Conservation (phyloP, 257 asterid species). For the Capsicum pubescens region DNA sequence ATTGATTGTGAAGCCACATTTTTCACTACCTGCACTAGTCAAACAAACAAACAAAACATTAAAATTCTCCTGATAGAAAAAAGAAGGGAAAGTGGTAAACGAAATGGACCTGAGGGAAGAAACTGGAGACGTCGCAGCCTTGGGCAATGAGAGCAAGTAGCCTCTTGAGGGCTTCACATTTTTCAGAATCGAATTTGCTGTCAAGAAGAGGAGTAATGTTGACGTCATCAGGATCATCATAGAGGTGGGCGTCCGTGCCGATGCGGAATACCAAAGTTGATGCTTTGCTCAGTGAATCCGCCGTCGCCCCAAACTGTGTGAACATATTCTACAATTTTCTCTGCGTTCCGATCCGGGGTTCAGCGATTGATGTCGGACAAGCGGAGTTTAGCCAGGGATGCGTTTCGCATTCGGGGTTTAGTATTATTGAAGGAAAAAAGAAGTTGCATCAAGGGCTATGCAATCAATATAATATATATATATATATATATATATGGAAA, state of each 20-base stretch:
- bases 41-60: not conserved
- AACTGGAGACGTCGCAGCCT: slow-evolving; percentile 81
- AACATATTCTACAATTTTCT: slow-evolving; percentile 46
- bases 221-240: slow-evolving; percentile 97
- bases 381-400: not conserved
- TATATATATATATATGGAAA: too few relatives aligned
- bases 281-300: slow-evolving; percentile 93
- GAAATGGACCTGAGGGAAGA: slow-evolving; percentile 78
- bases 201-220: slow-evolving; percentile 86
- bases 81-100: not conserved
- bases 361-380: not conserved
- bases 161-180: slow-evolving; percentile 93
- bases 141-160: slow-evolving; percentile 94
- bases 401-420: not conserved
- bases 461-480: too few relatives aligned
- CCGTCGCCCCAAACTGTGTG: slow-evolving; percentile 84
- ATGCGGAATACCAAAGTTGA: slow-evolving; percentile 89
- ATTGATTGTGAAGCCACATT: slow-evolving; percentile 90
- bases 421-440: too few relatives aligned
- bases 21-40: slow-evolving; percentile 77
- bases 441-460: too few relatives aligned
- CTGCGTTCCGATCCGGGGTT: not conserved
- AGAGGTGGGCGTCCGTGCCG: slow-evolving; percentile 94
- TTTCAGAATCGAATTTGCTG: slow-evolving; percentile 95
- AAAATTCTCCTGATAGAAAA: not conserved